These are phyloP conservation scores for Amanita polypyramis DNA, from an alignment of 768 basidiomycete species.

Conservation along the genomic window DNA sequence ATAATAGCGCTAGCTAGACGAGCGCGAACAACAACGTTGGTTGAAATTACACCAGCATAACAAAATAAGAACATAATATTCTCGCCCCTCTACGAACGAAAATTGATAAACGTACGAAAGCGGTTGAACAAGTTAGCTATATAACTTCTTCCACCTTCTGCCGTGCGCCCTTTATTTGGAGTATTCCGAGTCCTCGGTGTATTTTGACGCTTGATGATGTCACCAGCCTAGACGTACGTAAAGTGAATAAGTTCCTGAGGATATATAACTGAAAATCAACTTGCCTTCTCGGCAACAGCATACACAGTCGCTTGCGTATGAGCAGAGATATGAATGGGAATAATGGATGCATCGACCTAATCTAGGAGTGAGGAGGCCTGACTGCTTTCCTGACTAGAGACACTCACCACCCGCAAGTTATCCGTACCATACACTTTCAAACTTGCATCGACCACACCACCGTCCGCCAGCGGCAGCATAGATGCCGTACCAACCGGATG, in stretches of 20 bases:
- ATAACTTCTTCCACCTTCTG: neutral
- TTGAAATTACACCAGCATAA: neutral
- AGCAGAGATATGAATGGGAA: constrained; percentile 7
- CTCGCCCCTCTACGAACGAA: neutral
- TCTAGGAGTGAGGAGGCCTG: too few relatives aligned
- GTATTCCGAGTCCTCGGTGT: neutral
- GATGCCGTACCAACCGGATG: constrained; percentile 20
- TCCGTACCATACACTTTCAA: constrained; percentile 15
- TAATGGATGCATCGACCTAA: constrained; percentile 8
- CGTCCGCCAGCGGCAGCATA: constrained; percentile 20
- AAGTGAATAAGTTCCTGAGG: neutral
- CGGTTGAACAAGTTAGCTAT: neutral
- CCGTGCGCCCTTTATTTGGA: neutral
- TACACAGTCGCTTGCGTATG: constrained; percentile 7
- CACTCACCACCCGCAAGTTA: constrained; percentile 13
- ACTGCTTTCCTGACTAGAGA: too few relatives aligned
- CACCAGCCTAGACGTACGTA: constrained; percentile 1
- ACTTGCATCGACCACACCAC: constrained; percentile 16
- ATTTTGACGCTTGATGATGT: constrained; percentile 7
- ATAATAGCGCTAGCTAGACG: too few relatives aligned
- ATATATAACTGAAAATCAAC: neutral
- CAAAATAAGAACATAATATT: neutral
- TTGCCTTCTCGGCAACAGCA: constrained; percentile 9
- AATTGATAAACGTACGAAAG: neutral
- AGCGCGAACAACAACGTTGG: neutral